These are phyloP conservation scores for Nasturtium officinale DNA, from an alignment of 345 rosid species.

Conservation along the genomic window DNA sequence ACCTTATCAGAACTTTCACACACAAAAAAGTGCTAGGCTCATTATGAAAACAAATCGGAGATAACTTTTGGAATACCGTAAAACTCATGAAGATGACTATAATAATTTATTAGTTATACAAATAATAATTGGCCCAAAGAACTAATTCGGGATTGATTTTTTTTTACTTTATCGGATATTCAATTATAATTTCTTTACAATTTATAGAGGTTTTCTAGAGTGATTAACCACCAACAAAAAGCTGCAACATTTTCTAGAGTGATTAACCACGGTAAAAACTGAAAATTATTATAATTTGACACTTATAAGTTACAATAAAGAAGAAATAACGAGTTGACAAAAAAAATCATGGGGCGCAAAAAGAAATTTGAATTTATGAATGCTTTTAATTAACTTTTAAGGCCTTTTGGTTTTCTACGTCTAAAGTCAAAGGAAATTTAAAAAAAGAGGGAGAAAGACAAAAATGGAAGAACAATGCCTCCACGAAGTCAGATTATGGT, in stretches of 20 bases:
- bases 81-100: neutral
- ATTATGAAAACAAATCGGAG: neutral
- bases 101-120: neutral
- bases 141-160: neutral
- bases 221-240: neutral
- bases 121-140: neutral
- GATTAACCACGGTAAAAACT: neutral
- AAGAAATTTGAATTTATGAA: constrained; percentile 9
- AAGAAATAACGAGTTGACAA: constrained; percentile 21
- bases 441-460: constrained; percentile 40
- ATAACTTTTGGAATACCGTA: neutral
- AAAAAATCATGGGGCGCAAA: constrained; percentile 18
- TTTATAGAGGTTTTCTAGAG: no score
- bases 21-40: neutral
- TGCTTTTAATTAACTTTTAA: constrained; percentile 28
- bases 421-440: constrained; percentile 45
- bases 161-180: no score
- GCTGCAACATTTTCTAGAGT: neutral
- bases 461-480: constrained; percentile 43
- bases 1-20: no score
- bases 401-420: constrained; percentile 28
- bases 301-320: neutral
- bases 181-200: no score
- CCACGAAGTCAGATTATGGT: constrained; percentile 50
- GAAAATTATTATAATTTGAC: neutral